Percentiles rank a stretch among this genome's conserved stretches.
These are phyloP conservation scores for Rostrohypoxylon terebratum DNA, from an alignment of 495 filamentous ascomycete species.

Conservation along the genomic window DNA sequence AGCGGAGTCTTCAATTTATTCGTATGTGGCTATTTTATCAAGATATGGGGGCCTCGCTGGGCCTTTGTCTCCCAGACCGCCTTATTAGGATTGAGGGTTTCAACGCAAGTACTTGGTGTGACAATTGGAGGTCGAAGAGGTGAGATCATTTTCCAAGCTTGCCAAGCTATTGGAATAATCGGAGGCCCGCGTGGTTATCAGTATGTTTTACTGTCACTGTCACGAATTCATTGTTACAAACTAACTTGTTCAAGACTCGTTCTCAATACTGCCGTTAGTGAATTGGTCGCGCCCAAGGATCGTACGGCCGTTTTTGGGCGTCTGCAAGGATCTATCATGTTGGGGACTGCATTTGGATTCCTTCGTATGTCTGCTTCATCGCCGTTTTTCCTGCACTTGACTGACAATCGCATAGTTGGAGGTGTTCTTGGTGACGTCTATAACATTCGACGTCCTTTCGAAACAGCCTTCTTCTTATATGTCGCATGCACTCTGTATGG, in stretches of 20 bases:
- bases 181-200: constrained; percentile 69
- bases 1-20: constrained; percentile 68
- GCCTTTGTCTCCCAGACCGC: constrained; percentile 64
- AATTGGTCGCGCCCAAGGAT: constrained; percentile 61
- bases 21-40: constrained; percentile 68
- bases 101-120: constrained; percentile 66
- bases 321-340: constrained; percentile 66
- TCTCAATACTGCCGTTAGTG: constrained; percentile 65
- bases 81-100: constrained; percentile 64
- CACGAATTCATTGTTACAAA: constrained; percentile 11
- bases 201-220: too few relatives aligned
- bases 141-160: constrained; percentile 66
- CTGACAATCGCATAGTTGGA: constrained; percentile 51
- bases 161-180: constrained; percentile 66
- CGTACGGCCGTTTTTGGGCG: constrained; percentile 66
- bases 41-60: constrained; percentile 63
- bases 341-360: constrained; percentile 66
- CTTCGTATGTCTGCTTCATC: constrained; percentile 50
- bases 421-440: constrained; percentile 65
- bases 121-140: constrained; percentile 60
- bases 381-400: too few relatives aligned
- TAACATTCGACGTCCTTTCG: constrained; percentile 64
- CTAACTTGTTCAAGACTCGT: constrained; percentile 51
- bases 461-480: constrained; percentile 62
- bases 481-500: constrained; percentile 55